Evolutionary conservation across 176 grass and related monocot species (phyloP), one percentile per base, ranked within the genome.

Genomic region (Cenchrus fungigraminus): DNA sequence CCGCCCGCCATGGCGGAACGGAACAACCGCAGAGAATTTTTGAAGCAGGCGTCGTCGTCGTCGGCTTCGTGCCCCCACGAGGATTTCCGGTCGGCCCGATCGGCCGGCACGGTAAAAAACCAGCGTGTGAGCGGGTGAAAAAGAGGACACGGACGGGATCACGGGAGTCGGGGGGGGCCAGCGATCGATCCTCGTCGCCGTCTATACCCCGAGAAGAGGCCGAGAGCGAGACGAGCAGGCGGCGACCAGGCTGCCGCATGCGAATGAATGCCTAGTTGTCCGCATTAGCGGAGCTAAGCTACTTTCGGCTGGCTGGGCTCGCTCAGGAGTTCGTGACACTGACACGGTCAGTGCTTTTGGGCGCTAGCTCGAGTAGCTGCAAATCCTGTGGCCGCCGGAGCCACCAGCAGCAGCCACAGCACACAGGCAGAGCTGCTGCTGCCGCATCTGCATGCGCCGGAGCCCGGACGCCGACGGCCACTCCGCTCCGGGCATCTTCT

Each of bases 311-410:
- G 80, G 6, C 9, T 2, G 69, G 57, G 57, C 47, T 65, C 65
- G 28, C 89, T 53, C 79, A 62, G 84, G 84, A 46, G 89, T 79
- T 62, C 69, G 76, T 79, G 85, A 55, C 54, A n/a, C 89, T 87
- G 85, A 46, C 84, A 87, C 22, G 80, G 89, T 91, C 89, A 87
- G 84, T 62, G 74, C 4, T 70, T 15, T 66, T 34, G 32, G 74
- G 66, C 65, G 67, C 68, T 84, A 74, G 50, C 79, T 25, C 25
- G 25, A 25, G 25, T 51, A 51, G 10, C 49, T 45, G 79, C 79
- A 19, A 69, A 69, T 69, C 68, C 65, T 70, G 82, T 54, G 79
- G 59, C 31, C 59, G 5, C 32, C 13, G 62, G 6, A 20, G 46
- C 49, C 45, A 73, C 28, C 49, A 4, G 28, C 16, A 1, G 45